A percentile compares a stretch with the other conserved stretches of the same genome.
Evolutionary conservation across 1,284 basidiomycete species (phyloP).

Genomic region (Tilletia walkeri): DNA sequence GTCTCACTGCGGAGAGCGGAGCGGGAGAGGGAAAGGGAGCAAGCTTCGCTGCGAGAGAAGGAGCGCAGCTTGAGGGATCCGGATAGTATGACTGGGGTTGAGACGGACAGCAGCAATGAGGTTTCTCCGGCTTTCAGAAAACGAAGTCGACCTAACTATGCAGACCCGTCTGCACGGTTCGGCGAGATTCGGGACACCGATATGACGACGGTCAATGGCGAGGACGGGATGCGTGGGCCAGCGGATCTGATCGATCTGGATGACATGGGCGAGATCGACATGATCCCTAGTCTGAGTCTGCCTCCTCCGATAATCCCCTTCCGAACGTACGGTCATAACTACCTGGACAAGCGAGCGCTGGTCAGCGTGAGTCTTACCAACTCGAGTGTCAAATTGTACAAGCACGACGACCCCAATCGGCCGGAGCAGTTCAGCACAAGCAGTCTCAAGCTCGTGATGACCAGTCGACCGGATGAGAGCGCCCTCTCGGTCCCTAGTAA

Average conservation of each 20-base stretch:
- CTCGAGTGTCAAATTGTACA: slow-evolving; percentile 51
- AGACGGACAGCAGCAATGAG: slow-evolving; percentile 17
- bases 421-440: slow-evolving; percentile 59
- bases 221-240: slow-evolving; percentile 12
- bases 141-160: background rate
- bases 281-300: slow-evolving; percentile 87
- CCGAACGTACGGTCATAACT: slow-evolving; percentile 56
- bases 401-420: slow-evolving; percentile 46
- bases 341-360: slow-evolving; percentile 77
- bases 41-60: background rate
- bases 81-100: slow-evolving; percentile 9
- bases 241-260: slow-evolving; percentile 21
- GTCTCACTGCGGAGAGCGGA: slow-evolving; percentile 8
- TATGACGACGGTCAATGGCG: slow-evolving; percentile 22
- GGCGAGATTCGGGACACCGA: slow-evolving; percentile 16
- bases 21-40: slow-evolving; percentile 3
- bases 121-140: slow-evolving; percentile 9
- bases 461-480: slow-evolving; percentile 71
- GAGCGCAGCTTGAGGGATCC: slow-evolving; percentile 3
- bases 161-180: background rate
- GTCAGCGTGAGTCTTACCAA: slow-evolving; percentile 71
- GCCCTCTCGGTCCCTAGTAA: slow-evolving; percentile 62
- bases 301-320: slow-evolving; percentile 97
- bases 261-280: slow-evolving; percentile 64
- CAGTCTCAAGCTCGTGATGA: slow-evolving; percentile 92